Evolutionary conservation across 768 basidiomycete genomes (phyloP).

Genomic region (Mycena epipterygia): DNA sequence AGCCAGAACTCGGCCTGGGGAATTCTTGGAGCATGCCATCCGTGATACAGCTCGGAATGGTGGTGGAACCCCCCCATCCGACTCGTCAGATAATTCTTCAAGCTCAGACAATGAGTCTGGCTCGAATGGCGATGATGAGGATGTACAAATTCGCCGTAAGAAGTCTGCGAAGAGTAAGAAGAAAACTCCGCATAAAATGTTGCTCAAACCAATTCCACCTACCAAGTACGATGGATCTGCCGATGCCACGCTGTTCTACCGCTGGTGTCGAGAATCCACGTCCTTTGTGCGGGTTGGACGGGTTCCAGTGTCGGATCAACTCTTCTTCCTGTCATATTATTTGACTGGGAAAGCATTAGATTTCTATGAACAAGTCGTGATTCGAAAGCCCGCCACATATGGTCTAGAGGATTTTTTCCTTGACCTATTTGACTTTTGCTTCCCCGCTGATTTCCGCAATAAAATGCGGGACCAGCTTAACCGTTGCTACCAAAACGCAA

Average conservation of each 20-base stretch:
- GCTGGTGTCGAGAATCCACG: conserved; percentile 36
- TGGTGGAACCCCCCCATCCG: too few relatives aligned
- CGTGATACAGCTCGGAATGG: too few relatives aligned
- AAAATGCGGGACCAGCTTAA: not conserved
- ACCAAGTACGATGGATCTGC: conserved; percentile 47
- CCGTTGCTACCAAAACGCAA: not conserved
- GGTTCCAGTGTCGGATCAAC: conserved; percentile 29
- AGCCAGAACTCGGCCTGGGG: too few relatives aligned
- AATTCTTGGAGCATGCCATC: too few relatives aligned
- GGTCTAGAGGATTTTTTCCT: conserved; percentile 49
- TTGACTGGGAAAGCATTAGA: conserved; percentile 46
- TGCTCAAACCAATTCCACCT: conserved; percentile 42
- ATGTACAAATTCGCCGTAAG: not conserved
- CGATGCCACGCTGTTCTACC: too few relatives aligned
- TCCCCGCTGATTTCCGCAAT: conserved; percentile 45
- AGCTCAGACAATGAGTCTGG: too few relatives aligned
- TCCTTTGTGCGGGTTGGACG: conserved; percentile 37
- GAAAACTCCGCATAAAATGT: too few relatives aligned
- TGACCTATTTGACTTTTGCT: conserved; percentile 53
- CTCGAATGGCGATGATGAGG: too few relatives aligned
- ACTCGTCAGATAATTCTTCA: too few relatives aligned
- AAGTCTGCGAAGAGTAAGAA: too few relatives aligned
- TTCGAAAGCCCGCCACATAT: conserved; percentile 19
- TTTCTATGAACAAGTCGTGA: conserved; percentile 43
- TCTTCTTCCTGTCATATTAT: conserved; percentile 41